Percentiles rank a stretch among this genome's conserved stretches.
Evolutionary conservation across 352 stramenopile genomes (phyloP).

Genomic region (Halophytophthora polymorphica): DNA sequence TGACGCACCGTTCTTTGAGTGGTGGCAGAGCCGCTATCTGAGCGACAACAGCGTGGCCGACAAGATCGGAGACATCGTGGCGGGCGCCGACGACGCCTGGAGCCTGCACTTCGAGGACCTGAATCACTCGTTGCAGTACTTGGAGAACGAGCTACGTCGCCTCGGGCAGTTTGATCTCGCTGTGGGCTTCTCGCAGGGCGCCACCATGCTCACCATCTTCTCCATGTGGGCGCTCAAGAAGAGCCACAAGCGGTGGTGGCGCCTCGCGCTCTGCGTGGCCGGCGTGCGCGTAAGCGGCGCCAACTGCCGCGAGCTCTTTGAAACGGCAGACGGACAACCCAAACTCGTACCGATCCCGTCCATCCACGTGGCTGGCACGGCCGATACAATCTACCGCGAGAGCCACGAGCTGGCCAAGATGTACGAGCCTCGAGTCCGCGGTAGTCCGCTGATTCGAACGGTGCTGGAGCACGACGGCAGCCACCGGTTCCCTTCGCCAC

Average conservation of each 20-base stretch:
- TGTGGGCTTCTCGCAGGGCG: conserved; percentile 57
- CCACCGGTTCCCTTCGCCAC: conserved; percentile 40
- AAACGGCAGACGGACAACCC: conserved; percentile 14
- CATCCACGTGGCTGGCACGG: conserved; percentile 29
- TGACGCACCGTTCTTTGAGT: conserved; percentile 45
- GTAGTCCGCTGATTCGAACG: conserved; percentile 15
- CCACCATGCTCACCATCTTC: conserved; percentile 41
- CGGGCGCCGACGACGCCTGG: conserved; percentile 22
- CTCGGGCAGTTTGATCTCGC: conserved; percentile 49
- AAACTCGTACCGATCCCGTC: conserved; percentile 25
- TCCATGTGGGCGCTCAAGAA: conserved; percentile 33
- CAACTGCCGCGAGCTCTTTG: conserved; percentile 38
- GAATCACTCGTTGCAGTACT: conserved; percentile 33
- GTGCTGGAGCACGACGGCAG: conserved; percentile 41
- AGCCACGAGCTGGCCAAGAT: conserved; percentile 16
- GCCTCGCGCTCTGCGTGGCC: conserved; percentile 41
- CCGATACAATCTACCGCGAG: conserved; percentile 18
- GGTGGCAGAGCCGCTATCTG: conserved; percentile 35
- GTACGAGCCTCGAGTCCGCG: conserved; percentile 17
- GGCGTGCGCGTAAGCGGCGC: conserved; percentile 32
- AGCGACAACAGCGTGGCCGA: conserved; percentile 17
- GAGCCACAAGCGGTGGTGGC: conserved; percentile 29
- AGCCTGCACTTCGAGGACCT: conserved; percentile 33
- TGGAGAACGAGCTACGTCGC: conserved; percentile 32
- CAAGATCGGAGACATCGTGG: conserved; percentile 9